Percentiles rank a stretch among this genome's conserved stretches.
These are phyloP conservation scores for Aspergillus sp. DNA, from an alignment of 2,329 filamentous ascomycete species.

Conservation along the genomic window DNA sequence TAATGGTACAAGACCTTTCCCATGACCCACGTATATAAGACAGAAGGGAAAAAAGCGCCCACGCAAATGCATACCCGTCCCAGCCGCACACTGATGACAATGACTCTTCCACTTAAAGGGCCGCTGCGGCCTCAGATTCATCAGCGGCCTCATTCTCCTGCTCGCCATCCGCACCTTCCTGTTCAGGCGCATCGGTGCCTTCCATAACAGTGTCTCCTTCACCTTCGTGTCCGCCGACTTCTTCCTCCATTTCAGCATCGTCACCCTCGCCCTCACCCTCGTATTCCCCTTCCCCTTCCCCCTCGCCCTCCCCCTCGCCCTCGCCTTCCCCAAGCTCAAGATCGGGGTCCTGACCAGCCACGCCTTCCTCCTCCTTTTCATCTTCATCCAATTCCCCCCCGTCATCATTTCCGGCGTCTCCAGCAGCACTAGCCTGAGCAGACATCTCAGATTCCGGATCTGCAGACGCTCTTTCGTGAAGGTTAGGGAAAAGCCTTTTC, in stretches of 20 bases:
- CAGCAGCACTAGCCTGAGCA: slow-evolving; percentile 19
- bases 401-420: slow-evolving; percentile 22
- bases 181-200: slow-evolving; percentile 6
- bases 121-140: slow-evolving; percentile 11
- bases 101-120: background rate
- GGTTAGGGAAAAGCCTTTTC: slow-evolving; percentile 26
- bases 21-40: background rate
- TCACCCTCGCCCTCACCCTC: slow-evolving; percentile 3
- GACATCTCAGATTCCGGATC: slow-evolving; percentile 29
- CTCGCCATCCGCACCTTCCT: slow-evolving; percentile 10
- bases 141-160: slow-evolving; percentile 19
- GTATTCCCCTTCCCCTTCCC: slow-evolving; percentile 6
- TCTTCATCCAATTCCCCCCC: slow-evolving; percentile 22
- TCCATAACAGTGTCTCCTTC: slow-evolving; percentile 16
- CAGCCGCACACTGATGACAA: background rate
- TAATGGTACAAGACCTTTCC: background rate
- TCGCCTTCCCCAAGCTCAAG: slow-evolving; percentile 10
- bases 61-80: background rate
- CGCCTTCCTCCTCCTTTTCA: slow-evolving; percentile 18
- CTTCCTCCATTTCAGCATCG: slow-evolving; percentile 15
- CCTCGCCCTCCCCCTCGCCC: slow-evolving; percentile 12
- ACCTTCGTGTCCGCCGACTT: slow-evolving; percentile 11
- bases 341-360: slow-evolving; percentile 13
- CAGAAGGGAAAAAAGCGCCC: background rate
- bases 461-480: slow-evolving; percentile 21